These are phyloP conservation scores for Vitellaria paradoxa DNA, from an alignment of 179 eudicot genomes.

Conservation along the genomic window DNA sequence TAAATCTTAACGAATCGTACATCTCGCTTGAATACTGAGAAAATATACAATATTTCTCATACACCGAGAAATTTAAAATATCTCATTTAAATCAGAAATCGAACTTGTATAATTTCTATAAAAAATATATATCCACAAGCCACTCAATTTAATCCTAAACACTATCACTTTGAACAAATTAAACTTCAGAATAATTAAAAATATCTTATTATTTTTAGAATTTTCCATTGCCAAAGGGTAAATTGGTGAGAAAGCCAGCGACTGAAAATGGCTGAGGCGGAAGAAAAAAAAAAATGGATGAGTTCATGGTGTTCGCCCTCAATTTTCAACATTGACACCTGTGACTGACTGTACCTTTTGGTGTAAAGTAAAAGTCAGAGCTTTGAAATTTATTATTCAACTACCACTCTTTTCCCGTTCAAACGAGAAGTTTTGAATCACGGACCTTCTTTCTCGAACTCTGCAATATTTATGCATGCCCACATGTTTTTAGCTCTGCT, in stretches of 20 bases:
- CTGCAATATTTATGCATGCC: background rate
- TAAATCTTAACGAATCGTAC: too few relatives aligned
- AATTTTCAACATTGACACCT: conserved; percentile 1
- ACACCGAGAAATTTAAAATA: too few relatives aligned
- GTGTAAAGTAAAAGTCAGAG: conserved; percentile 14
- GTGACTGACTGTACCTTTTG: background rate
- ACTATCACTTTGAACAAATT: too few relatives aligned
- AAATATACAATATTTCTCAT: too few relatives aligned
- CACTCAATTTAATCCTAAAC: too few relatives aligned
- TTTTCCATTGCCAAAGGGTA: background rate
- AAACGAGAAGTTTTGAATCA: background rate
- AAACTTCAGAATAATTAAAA: too few relatives aligned
- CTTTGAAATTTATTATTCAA: background rate
- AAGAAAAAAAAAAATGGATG: too few relatives aligned
- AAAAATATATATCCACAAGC: too few relatives aligned
- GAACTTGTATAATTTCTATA: too few relatives aligned
- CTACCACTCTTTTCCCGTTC: background rate
- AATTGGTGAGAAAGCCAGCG: background rate
- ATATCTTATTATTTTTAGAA: too few relatives aligned
- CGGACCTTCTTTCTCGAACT: background rate
- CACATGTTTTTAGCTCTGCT: background rate
- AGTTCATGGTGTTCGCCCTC: background rate
- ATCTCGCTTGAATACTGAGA: too few relatives aligned
- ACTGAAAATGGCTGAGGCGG: background rate
- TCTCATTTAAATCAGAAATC: too few relatives aligned